A percentile compares a stretch with the other conserved stretches of the same genome.
Evolutionary conservation across 2,329 filamentous ascomycete genomes (phyloP).

Genomic region (Bipolaris cookei): DNA sequence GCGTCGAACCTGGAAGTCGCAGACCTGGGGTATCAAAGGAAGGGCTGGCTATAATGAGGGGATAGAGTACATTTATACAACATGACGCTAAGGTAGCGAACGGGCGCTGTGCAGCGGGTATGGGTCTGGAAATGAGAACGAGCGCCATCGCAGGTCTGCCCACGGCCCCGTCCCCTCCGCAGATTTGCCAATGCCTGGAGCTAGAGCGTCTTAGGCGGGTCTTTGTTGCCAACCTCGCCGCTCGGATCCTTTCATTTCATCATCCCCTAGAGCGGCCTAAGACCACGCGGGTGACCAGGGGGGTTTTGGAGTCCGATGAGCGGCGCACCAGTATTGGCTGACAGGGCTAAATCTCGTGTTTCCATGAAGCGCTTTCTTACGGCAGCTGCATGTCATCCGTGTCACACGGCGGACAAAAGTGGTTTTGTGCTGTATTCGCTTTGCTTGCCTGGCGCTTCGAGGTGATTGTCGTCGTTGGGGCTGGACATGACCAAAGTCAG

Average conservation of each 20-base stretch:
- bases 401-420: conserved; percentile 7
- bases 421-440: conserved; percentile 6
- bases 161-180: conserved; percentile 31
- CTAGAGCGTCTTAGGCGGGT: conserved; percentile 27
- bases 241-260: conserved; percentile 39
- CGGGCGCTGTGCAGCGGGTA: conserved; percentile 23
- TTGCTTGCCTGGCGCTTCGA: conserved; percentile 23
- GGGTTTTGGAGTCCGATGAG: conserved; percentile 22
- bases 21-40: conserved; percentile 35
- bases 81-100: conserved; percentile 17
- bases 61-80: conserved; percentile 37
- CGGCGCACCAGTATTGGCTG: conserved; percentile 21
- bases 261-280: conserved; percentile 6
- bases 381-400: conserved; percentile 3
- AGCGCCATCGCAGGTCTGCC: conserved; percentile 28
- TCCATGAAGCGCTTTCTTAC: conserved; percentile 55
- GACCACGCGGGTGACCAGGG: conserved; percentile 12
- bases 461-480: conserved; percentile 23
- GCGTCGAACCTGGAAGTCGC: conserved; percentile 45
- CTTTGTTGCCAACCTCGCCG: conserved; percentile 21
- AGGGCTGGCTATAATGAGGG: conserved; percentile 19
- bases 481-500: conserved; percentile 28
- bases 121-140: conserved; percentile 33
- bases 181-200: conserved; percentile 33
- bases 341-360: conserved; percentile 14